Evolutionary conservation across 331 rosid genomes (phyloP), one percentile per base, ranked within the genome.

Genomic region (Acacia concinna): DNA sequence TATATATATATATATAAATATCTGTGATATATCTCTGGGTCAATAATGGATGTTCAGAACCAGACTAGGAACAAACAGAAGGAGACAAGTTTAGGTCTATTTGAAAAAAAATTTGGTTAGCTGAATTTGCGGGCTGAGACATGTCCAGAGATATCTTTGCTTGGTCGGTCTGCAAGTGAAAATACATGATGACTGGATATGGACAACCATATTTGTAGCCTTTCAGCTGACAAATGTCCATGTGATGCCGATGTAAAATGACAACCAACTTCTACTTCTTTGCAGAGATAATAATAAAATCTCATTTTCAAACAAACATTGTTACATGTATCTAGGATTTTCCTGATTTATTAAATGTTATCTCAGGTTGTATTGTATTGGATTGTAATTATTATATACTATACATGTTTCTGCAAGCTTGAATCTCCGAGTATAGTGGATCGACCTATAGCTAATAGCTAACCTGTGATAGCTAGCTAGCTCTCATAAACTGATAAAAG

Each of bases 111-210:
- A 1, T 14, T 57, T 74, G 6, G 57, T 40, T 8, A 38, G 56
- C 78, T 57, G 78, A 38, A 74, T 37, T 74, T 57, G 40, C 78
- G 78, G 69, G 31, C 69, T 38, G 69, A 8, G 5, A 27, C 23
- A 59, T 17, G 40, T 57, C 27, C 40, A 38, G 40, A 38, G 40
- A 59, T 17, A 57, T 59, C 40, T 25, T 17, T 57, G 56, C 30
- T 25, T 74, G 78, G 28, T 57, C 27, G 37, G 49, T 73, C 66
- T 2, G 77, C 77, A 73, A 52, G 77, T 20, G 38, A 73, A 52
- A 73, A 43, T 27, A 27, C 38, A 18, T 32, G 1, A 60, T 34
- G 56, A 13, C 12, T 49, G 1, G 56, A 49, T 47, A 12, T 0
- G 66, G 66, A 73, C 66, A 73, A 51, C 6, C 23, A 40, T 32